These are phyloP conservation scores for Calonectria crousiana DNA, from an alignment of 2,329 filamentous ascomycete genomes.

Conservation along the genomic window DNA sequence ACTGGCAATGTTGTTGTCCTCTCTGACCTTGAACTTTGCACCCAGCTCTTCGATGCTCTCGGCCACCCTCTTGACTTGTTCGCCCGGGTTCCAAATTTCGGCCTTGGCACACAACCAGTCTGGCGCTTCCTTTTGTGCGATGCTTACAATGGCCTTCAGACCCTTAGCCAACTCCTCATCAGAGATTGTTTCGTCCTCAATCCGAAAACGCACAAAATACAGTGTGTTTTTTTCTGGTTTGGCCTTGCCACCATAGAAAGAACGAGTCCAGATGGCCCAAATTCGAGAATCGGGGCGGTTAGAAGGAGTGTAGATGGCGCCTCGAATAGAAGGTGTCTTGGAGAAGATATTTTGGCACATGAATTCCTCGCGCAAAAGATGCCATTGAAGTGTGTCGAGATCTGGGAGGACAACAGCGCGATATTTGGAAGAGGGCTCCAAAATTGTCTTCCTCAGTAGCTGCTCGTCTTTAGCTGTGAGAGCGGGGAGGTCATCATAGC, in stretches of 20 bases:
- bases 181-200: constrained; percentile 65
- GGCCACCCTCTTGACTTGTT: constrained; percentile 62
- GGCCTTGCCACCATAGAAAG: constrained; percentile 69
- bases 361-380: constrained; percentile 82
- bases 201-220: constrained; percentile 75
- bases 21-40: constrained; percentile 65
- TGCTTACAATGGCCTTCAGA: constrained; percentile 72
- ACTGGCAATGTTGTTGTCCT: constrained; percentile 77
- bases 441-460: constrained; percentile 68
- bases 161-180: constrained; percentile 61
- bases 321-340: constrained; percentile 70
- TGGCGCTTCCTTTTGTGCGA: constrained; percentile 77
- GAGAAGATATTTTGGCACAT: constrained; percentile 74
- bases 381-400: constrained; percentile 64
- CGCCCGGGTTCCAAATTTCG: constrained; percentile 86
- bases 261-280: constrained; percentile 80
- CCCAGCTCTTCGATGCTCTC: constrained; percentile 59
- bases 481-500: constrained; percentile 69
- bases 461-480: constrained; percentile 75
- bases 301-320: constrained; percentile 72
- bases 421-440: constrained; percentile 46
- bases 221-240: constrained; percentile 73
- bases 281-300: constrained; percentile 65
- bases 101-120: constrained; percentile 79
- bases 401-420: constrained; percentile 51